Evolutionary conservation across 164 flowering plant genomes (phyloP).

Genomic region (Nelumbo lutea): DNA sequence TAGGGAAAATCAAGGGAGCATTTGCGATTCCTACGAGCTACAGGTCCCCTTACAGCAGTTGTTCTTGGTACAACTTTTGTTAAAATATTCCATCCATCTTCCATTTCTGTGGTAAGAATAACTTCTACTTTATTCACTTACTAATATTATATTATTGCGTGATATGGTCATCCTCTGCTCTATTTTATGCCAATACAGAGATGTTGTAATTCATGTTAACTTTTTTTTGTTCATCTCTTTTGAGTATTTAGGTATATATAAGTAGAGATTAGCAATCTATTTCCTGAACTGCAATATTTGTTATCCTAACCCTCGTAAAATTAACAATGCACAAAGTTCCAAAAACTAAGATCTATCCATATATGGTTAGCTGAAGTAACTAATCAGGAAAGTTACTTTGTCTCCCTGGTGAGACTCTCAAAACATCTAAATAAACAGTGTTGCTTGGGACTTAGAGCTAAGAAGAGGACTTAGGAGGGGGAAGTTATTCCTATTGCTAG

Average conservation of each 20-base stretch:
- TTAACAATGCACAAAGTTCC: background rate
- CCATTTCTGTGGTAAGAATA: slow-evolving; percentile 78
- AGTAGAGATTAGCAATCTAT: background rate
- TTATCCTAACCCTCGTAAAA: background rate
- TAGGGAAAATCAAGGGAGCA: slow-evolving; percentile 82
- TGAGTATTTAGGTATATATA: background rate
- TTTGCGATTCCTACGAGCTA: slow-evolving; percentile 73
- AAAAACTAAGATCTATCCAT: background rate
- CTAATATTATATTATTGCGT: background rate
- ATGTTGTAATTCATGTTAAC: background rate
- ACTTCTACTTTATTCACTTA: background rate
- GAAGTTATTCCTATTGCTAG: too few species aligned
- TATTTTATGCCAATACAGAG: background rate
- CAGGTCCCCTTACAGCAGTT: slow-evolving; percentile 92
- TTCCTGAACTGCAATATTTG: background rate
- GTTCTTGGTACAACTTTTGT: slow-evolving; percentile 76
- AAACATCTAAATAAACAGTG: background rate
- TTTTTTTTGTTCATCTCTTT: background rate
- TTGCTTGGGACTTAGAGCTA: too few species aligned
- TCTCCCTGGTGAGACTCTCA: background rate
- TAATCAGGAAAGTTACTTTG: background rate
- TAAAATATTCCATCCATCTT: slow-evolving; percentile 76
- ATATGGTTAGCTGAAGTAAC: too few species aligned
- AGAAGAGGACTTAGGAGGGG: too few species aligned
- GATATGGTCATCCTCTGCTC: background rate